Conservation (phyloP, 176 grass and related monocot genomes). For the Tuctoria greenei region DNA sequence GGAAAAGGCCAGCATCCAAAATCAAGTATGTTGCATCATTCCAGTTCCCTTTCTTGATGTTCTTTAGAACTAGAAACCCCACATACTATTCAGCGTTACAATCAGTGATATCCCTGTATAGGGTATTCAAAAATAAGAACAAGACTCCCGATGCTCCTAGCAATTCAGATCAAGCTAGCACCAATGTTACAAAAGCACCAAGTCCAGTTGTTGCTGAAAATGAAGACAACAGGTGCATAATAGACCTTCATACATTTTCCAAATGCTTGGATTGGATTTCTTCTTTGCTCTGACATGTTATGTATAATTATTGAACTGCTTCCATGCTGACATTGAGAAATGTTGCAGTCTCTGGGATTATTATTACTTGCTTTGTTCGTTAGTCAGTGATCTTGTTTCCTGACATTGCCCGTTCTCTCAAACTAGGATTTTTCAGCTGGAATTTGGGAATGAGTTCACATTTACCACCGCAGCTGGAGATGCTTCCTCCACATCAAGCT, state of each 20-base stretch:
- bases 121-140: constrained; percentile 67
- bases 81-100: not conserved
- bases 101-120: constrained; percentile 37
- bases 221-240: constrained; percentile 66
- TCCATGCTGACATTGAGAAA: not conserved
- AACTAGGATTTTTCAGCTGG: constrained; percentile 56
- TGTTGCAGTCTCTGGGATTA: constrained; percentile 1
- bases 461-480: constrained; percentile 45
- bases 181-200: constrained; percentile 47
- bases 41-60: constrained; percentile 31
- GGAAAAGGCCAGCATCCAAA: constrained; percentile 53
- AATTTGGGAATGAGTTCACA: constrained; percentile 61
- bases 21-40: constrained; percentile 34
- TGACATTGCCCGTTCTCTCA: not conserved
- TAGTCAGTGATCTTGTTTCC: constrained; percentile 12
- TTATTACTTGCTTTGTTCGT: not conserved
- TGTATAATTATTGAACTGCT: not conserved
- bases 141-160: constrained; percentile 31
- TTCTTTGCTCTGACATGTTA: constrained; percentile 21
- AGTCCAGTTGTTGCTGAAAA: constrained; percentile 50
- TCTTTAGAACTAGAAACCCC: not conserved
- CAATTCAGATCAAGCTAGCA: constrained; percentile 36
- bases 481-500: constrained; percentile 49
- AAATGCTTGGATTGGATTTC: constrained; percentile 23
- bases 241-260: not conserved